phyloP scores from a whole-genome alignment of 176 grass and related monocot genomes.

The Alloteropsis semialata region DNA sequence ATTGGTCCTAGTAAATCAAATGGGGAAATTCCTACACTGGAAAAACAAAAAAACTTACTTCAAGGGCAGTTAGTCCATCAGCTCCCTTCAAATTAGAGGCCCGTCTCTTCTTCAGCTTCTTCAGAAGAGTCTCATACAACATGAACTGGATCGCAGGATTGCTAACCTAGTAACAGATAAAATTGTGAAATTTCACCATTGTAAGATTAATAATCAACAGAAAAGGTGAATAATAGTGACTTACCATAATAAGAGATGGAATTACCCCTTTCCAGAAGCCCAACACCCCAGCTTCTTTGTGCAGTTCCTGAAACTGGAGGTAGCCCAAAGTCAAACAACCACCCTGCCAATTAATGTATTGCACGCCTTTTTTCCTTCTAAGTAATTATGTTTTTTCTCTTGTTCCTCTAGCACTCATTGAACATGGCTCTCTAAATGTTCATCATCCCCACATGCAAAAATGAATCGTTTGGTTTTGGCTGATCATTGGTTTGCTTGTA shows the following conservation, averaged over 20 bases:
- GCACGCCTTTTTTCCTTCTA: not conserved
- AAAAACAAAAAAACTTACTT: conserved; percentile 53
- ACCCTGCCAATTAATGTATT: not conserved
- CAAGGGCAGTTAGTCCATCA: conserved; percentile 78
- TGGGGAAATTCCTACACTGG: not conserved
- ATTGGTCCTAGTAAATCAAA: not conserved
- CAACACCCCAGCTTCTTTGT: conserved; percentile 76
- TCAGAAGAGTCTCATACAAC: conserved; percentile 94
- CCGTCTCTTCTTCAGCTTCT: conserved; percentile 78
- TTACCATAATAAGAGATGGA: conserved; percentile 94
- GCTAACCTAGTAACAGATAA: conserved; percentile 63
- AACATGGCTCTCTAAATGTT: not conserved
- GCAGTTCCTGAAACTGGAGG: conserved; percentile 83
- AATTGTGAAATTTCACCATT: conserved; percentile 13
- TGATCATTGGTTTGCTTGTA: not conserved
- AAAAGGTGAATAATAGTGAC: conserved; percentile 19
- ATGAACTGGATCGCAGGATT: conserved; percentile 99
- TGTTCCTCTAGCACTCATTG: not conserved
- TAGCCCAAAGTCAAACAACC: conserved; percentile 15
- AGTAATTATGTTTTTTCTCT: conserved; percentile 14
- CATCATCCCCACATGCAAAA: not conserved
- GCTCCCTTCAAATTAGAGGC: conserved; percentile 75
- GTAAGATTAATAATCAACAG: not conserved
- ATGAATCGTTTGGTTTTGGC: not conserved
- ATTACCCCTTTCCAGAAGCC: conserved; percentile 97